Evolutionary conservation across 768 basidiomycete genomes (phyloP).

Genomic region (Russula vinacea): DNA sequence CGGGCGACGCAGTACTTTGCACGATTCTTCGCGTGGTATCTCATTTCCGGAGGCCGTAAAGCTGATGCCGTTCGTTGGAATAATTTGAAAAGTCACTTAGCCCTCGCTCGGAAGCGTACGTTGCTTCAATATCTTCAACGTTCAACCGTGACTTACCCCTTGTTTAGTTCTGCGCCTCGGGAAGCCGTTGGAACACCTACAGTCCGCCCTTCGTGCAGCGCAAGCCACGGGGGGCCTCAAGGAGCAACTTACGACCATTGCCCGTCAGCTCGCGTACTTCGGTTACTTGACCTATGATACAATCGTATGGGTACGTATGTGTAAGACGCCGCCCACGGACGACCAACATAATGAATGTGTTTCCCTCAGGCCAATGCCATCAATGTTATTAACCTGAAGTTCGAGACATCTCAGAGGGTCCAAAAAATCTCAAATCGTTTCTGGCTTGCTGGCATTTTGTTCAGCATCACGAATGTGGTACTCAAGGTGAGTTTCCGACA

Average conservation of each 20-base stretch:
- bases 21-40: slow-evolving; percentile 83
- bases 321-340: background rate
- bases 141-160: background rate
- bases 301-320: slow-evolving; percentile 79
- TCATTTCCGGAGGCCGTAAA: slow-evolving; percentile 65
- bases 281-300: slow-evolving; percentile 82
- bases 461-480: slow-evolving; percentile 68
- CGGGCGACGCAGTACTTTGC: slow-evolving; percentile 89
- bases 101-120: slow-evolving; percentile 77
- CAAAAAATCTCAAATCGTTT: slow-evolving; percentile 71
- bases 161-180: slow-evolving; percentile 84
- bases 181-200: slow-evolving; percentile 91
- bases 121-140: background rate
- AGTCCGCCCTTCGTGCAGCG: slow-evolving; percentile 76
- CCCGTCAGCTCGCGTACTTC: slow-evolving; percentile 84
- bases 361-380: slow-evolving; percentile 56
- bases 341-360: background rate
- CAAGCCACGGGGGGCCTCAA: slow-evolving; percentile 51
- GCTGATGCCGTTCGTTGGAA: slow-evolving; percentile 72
- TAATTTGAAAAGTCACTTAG: slow-evolving; percentile 83
- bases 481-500: slow-evolving; percentile 51
- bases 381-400: slow-evolving; percentile 59
- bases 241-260: slow-evolving; percentile 77
- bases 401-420: slow-evolving; percentile 58
- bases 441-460: slow-evolving; percentile 84